phyloP scores from a whole-genome alignment of 2,329 filamentous ascomycete genomes.

The Pezicula radicicola region DNA sequence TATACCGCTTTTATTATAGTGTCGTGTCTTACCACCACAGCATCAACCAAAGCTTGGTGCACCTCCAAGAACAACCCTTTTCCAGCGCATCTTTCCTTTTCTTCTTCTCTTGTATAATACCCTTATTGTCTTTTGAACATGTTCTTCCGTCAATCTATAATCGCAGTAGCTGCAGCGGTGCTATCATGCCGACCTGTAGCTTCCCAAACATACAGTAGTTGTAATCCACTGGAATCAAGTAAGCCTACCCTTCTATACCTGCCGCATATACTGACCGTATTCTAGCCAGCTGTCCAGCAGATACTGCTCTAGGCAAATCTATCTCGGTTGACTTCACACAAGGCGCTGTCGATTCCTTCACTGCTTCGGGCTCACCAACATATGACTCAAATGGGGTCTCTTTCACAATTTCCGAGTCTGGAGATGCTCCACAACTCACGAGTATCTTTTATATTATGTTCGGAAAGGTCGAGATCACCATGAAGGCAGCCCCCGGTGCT shows the following conservation, averaged over 20 bases:
- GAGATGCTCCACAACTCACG: conserved; percentile 81
- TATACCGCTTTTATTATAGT: too few species aligned
- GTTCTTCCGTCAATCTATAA: conserved; percentile 18
- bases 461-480: conserved; percentile 78
- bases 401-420: conserved; percentile 75
- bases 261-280: conserved; percentile 15
- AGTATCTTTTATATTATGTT: conserved; percentile 99
- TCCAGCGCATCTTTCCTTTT: not conserved
- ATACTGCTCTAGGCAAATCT: conserved; percentile 81
- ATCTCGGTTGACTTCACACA: conserved; percentile 80
- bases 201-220: conserved; percentile 52
- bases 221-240: conserved; percentile 47
- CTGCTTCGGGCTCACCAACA: conserved; percentile 62
- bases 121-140: conserved; percentile 14
- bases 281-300: conserved; percentile 61
- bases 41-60: not conserved
- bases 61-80: not conserved
- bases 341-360: conserved; percentile 77
- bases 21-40: not conserved
- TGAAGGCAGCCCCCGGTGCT: conserved; percentile 82
- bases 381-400: conserved; percentile 76
- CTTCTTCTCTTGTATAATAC: conserved; percentile 13
- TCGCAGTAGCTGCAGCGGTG: conserved; percentile 15
- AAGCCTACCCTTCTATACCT: conserved; percentile 15
- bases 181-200: conserved; percentile 14